A percentile compares a stretch with the other conserved stretches of the same genome.
These are phyloP conservation scores for Puccinia triticina DNA, from an alignment of 1,284 basidiomycete species.

Conservation along the genomic window DNA sequence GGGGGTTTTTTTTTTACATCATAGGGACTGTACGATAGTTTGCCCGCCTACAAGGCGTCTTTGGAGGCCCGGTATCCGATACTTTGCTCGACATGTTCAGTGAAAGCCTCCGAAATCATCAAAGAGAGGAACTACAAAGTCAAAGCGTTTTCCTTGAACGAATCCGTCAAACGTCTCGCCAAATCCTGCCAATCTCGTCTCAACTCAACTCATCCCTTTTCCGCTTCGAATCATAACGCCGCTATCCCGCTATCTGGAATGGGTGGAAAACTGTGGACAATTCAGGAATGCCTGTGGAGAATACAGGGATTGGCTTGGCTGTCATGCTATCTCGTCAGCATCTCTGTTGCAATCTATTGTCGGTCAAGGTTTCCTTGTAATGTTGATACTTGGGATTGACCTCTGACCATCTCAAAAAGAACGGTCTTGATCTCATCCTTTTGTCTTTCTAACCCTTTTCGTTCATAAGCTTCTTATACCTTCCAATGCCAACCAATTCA, in stretches of 20 bases:
- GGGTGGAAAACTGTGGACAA: constrained; percentile 41
- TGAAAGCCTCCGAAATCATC: constrained; percentile 78
- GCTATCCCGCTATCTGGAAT: constrained; percentile 29
- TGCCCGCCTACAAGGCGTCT: constrained; percentile 73
- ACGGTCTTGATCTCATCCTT: background rate
- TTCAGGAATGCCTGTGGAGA: constrained; percentile 48
- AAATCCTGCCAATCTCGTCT: background rate
- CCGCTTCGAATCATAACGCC: background rate
- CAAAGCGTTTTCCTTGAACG: constrained; percentile 70
- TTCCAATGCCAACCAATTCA: background rate
- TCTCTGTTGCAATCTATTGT: constrained; percentile 37
- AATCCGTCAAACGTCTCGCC: constrained; percentile 21
- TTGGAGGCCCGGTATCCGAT: constrained; percentile 81
- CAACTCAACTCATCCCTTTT: background rate
- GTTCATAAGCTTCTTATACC: background rate
- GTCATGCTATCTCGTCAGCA: constrained; percentile 24
- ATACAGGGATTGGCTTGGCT: constrained; percentile 34
- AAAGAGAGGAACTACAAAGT: constrained; percentile 76
- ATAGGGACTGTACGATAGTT: constrained; percentile 66
- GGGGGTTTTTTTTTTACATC: background rate
- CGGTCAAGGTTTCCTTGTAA: constrained; percentile 20
- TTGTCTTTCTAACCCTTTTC: background rate
- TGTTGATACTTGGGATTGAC: background rate
- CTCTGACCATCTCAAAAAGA: background rate
- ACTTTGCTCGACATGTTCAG: constrained; percentile 74